Evolutionary conservation across 164 flowering plant genomes (phyloP).

Genomic region (Magnolia kwangsiensis): DNA sequence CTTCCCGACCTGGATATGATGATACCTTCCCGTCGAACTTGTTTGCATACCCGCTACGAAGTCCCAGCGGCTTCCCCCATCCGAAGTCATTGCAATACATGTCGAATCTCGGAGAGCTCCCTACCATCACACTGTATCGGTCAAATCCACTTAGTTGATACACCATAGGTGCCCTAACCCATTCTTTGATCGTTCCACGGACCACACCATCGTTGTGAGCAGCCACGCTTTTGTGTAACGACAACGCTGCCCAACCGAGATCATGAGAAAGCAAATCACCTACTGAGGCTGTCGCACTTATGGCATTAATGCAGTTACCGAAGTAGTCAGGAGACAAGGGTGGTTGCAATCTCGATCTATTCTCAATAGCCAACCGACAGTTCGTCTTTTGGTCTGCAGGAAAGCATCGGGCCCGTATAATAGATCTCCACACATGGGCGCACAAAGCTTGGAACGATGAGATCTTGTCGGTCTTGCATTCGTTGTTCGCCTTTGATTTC

Average conservation of each 20-base stretch:
- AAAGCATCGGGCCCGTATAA: slow-evolving; percentile 7
- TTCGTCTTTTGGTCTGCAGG: slow-evolving; percentile 25
- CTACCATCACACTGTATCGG: neutral
- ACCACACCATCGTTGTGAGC: neutral
- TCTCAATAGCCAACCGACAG: slow-evolving; percentile 32
- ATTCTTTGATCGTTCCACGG: neutral
- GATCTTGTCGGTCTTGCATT: slow-evolving; percentile 4
- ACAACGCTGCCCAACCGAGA: slow-evolving; percentile 10
- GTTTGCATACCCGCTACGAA: slow-evolving; percentile 62
- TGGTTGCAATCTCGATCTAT: slow-evolving; percentile 38
- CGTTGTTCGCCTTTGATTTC: slow-evolving; percentile 1
- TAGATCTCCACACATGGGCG: slow-evolving; percentile 8
- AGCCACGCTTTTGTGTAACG: neutral
- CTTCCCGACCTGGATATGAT: slow-evolving; percentile 62
- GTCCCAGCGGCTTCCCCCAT: slow-evolving; percentile 9
- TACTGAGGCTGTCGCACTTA: neutral
- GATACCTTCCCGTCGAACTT: slow-evolving; percentile 72
- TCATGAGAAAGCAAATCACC: neutral
- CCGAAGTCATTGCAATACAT: slow-evolving; percentile 12
- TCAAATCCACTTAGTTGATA: neutral
- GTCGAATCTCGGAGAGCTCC: slow-evolving; percentile 11
- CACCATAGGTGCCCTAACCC: neutral
- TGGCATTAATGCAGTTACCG: slow-evolving; percentile 29
- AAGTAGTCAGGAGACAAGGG: slow-evolving; percentile 35
- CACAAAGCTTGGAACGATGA: slow-evolving; percentile 20